Evolutionary conservation across 176 grass and related monocot species (phyloP), one percentile per base, ranked within the genome.

Genomic region (Phoenix roebelenii): DNA sequence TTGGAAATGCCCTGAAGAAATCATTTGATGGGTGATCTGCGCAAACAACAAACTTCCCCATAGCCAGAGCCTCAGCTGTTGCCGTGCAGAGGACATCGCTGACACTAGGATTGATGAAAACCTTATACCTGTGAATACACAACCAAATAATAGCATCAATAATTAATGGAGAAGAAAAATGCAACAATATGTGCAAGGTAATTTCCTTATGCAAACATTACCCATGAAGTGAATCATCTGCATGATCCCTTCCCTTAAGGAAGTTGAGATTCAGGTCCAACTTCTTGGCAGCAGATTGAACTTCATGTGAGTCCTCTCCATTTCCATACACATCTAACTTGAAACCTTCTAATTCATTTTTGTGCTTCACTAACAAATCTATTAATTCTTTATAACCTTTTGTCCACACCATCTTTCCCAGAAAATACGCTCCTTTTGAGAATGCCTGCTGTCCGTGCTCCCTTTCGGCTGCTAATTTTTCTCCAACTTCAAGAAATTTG

Each of bases 381-480:
- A 87, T 84, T 48, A 96, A 64, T 79, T 90, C 87, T 79, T 55
- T 82, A 20, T 90, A 90, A 16, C 92, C 92, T 90, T 90, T 96
- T 59, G 92, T 86, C 86, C 87, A 96, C 51, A 90, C 83, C 92
- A 96, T 90, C 73, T 96, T 96, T 64, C 92, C 86, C 57, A 90
- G 82, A 69, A 90, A 96, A 74, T 90, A 96, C 3, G 92, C 86
- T 64, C 77, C 86, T 74, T 85, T 85, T 17, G 80, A 78, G 24
- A 96, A 90, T 57, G 70, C 69, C 65, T 59, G 70, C 49, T 80
- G 80, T 26, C 83, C 86, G 52, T 25, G 49, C 64, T 82, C 69
- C 69, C 61, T 84, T 54, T 85, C 83, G 72, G 74, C 77, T 49
- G 75, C 72, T 66, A 80, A 49, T 82, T 84, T 96, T 61, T 84